A percentile compares a stretch with the other conserved stretches of the same genome.
Evolutionary conservation across 768 basidiomycete species (phyloP).

Genomic region (Erythrobasidium yunnanense): DNA sequence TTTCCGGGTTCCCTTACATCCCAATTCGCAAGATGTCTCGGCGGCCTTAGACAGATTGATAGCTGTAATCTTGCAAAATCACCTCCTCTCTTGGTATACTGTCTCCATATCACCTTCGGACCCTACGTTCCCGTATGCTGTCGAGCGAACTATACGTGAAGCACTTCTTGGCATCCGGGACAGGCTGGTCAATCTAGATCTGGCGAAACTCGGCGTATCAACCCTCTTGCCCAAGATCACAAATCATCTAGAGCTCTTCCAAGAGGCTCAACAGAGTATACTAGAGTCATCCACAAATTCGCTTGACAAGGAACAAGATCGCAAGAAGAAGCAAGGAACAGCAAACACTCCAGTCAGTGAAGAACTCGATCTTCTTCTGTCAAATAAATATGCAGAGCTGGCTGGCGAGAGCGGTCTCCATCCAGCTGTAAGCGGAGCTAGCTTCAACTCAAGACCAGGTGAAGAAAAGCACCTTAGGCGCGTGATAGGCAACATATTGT

Average conservation of each 20-base stretch:
- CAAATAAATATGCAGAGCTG: slow-evolving; percentile 58
- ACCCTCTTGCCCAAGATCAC: slow-evolving; percentile 81
- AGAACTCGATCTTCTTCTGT: slow-evolving; percentile 74
- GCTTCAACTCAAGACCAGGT: slow-evolving; percentile 75
- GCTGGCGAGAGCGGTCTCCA: slow-evolving; percentile 51
- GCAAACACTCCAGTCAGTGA: slow-evolving; percentile 42
- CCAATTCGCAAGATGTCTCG: not conserved
- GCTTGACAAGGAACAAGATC: slow-evolving; percentile 13
- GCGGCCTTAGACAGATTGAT: slow-evolving; percentile 2
- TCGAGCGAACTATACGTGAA: slow-evolving; percentile 62
- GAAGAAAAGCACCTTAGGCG: slow-evolving; percentile 73
- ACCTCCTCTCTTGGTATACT: slow-evolving; percentile 16
- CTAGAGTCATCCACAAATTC: slow-evolving; percentile 30
- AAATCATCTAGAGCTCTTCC: slow-evolving; percentile 76
- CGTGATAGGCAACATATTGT: slow-evolving; percentile 61
- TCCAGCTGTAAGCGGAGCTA: slow-evolving; percentile 75
- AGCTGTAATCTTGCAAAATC: slow-evolving; percentile 5
- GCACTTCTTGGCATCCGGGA: slow-evolving; percentile 53
- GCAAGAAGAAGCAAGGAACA: slow-evolving; percentile 24
- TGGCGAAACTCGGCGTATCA: slow-evolving; percentile 65
- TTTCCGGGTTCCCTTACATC: slow-evolving; percentile 1
- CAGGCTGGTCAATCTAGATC: slow-evolving; percentile 54
- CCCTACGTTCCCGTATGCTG: slow-evolving; percentile 64
- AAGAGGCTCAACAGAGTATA: slow-evolving; percentile 62
- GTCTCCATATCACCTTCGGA: slow-evolving; percentile 13